Conservation (phyloP, 768 basidiomycete genomes). For the Melanogaster broomeanus region DNA sequence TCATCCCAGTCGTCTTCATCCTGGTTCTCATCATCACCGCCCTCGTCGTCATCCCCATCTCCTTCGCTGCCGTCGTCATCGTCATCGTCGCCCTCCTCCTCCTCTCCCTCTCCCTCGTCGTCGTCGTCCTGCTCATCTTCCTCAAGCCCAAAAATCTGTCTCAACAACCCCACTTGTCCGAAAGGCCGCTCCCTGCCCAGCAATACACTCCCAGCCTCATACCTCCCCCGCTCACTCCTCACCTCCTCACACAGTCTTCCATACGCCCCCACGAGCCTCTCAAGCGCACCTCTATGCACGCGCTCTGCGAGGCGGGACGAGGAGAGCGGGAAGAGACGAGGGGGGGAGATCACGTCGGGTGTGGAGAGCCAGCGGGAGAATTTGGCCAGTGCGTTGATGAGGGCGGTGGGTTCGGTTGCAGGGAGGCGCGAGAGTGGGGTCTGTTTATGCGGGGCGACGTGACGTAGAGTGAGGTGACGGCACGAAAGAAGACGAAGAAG, state of each 20-base stretch:
- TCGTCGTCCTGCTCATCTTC: slow-evolving; percentile 31
- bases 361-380: slow-evolving; percentile 89
- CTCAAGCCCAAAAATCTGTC: slow-evolving; percentile 78
- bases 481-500: background rate
- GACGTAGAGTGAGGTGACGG: background rate
- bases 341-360: slow-evolving; percentile 77
- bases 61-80: background rate
- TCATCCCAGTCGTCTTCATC: background rate
- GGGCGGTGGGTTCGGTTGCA: slow-evolving; percentile 58
- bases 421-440: slow-evolving; percentile 75
- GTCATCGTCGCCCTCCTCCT: background rate
- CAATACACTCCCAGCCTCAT: slow-evolving; percentile 89
- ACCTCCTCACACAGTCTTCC: slow-evolving; percentile 74
- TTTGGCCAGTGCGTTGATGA: slow-evolving; percentile 60
- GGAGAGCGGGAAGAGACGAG: slow-evolving; percentile 73
- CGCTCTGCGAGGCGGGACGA: slow-evolving; percentile 62
- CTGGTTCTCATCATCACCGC: background rate
- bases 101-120: background rate
- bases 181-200: slow-evolving; percentile 83
- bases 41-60: background rate
- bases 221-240: slow-evolving; percentile 56
- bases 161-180: slow-evolving; percentile 70
- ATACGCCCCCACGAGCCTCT: slow-evolving; percentile 70
- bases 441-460: slow-evolving; percentile 37
- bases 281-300: slow-evolving; percentile 78